Evolutionary conservation across 805 yeast species (phyloP).

Genomic region (Cyberlindnera nakhonratchasimensis): DNA sequence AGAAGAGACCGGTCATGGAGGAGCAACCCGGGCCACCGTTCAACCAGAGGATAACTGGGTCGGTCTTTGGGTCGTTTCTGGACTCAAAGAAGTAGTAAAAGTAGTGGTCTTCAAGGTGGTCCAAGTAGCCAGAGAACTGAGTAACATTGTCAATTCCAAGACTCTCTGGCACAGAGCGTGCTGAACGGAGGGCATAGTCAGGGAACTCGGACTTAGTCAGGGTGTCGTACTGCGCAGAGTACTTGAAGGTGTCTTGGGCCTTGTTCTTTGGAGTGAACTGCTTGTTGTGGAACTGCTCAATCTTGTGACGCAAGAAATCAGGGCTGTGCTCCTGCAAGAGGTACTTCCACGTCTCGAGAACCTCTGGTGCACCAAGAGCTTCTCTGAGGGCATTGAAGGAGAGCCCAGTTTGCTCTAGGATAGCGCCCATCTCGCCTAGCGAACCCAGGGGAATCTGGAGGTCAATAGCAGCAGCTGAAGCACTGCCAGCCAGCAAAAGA

Average conservation of each 20-base stretch:
- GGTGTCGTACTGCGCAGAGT: constrained; percentile 6
- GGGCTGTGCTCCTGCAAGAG: constrained; percentile 31
- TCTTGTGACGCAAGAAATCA: constrained; percentile 10
- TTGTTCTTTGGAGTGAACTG: constrained; percentile 19
- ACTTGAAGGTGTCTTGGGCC: constrained; percentile 12
- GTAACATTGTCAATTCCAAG: constrained; percentile 77
- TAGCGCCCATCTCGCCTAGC: constrained; percentile 8
- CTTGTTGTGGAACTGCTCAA: constrained; percentile 12
- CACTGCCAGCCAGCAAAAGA: constrained; percentile 8
- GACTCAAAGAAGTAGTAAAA: constrained; percentile 90
- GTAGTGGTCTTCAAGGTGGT: constrained; percentile 72
- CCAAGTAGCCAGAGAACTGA: constrained; percentile 83
- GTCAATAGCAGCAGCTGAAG: constrained; percentile 15
- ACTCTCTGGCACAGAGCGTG: constrained; percentile 34
- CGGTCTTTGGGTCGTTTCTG: constrained; percentile 79
- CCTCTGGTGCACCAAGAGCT: constrained; percentile 12
- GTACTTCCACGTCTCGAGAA: constrained; percentile 30
- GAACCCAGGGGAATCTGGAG: constrained; percentile 13
- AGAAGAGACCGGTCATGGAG: constrained; percentile 82
- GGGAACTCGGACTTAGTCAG: constrained; percentile 9
- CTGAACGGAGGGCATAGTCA: constrained; percentile 20
- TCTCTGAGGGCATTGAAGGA: constrained; percentile 7
- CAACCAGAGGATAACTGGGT: constrained; percentile 84
- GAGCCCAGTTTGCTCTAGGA: constrained; percentile 13
- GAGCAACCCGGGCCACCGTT: constrained; percentile 98